These are phyloP conservation scores for Symbiodinium pilosum DNA, from an alignment of 73 alveolate species.

Conservation along the genomic window DNA sequence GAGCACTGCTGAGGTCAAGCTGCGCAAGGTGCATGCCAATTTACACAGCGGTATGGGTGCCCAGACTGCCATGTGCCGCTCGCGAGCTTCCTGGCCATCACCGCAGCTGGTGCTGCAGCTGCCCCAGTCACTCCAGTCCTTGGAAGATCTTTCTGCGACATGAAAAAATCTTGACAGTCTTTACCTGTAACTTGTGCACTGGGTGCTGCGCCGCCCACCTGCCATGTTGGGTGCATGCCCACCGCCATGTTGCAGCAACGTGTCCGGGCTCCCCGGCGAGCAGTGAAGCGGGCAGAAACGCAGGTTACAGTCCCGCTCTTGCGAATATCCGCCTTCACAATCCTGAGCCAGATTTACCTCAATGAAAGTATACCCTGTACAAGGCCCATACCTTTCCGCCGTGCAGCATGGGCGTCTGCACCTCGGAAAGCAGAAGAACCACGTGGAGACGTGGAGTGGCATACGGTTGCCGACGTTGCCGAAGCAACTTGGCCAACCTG, in stretches of 20 bases:
- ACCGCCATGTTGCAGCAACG: too few species aligned
- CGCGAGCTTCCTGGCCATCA: slow-evolving; percentile 25
- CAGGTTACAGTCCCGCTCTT: slow-evolving; percentile 72
- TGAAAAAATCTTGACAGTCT: not conserved
- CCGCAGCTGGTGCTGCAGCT: slow-evolving; percentile 70
- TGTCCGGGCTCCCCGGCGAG: not conserved
- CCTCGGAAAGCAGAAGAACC: not conserved
- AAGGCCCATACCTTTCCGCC: slow-evolving; percentile 33
- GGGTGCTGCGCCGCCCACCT: not conserved
- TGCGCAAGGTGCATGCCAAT: too few species aligned
- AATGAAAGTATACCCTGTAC: not conserved
- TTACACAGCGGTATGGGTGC: too few species aligned
- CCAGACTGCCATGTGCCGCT: slow-evolving; percentile 33
- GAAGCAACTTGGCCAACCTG: too few species aligned
- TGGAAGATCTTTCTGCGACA: not conserved
- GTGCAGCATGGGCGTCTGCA: slow-evolving; percentile 70
- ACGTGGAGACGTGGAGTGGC: not conserved
- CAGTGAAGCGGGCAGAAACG: slow-evolving; percentile 84
- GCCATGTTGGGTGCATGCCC: too few species aligned
- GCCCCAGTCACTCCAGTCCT: slow-evolving; percentile 82
- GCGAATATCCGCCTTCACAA: slow-evolving; percentile 71
- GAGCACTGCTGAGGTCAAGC: too few species aligned
- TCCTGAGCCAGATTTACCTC: too few species aligned
- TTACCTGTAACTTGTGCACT: not conserved
- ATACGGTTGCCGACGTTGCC: too few species aligned